These are phyloP conservation scores for Neopestalotiopsis sp. DNA, from an alignment of 2,329 filamentous ascomycete species.

Conservation along the genomic window DNA sequence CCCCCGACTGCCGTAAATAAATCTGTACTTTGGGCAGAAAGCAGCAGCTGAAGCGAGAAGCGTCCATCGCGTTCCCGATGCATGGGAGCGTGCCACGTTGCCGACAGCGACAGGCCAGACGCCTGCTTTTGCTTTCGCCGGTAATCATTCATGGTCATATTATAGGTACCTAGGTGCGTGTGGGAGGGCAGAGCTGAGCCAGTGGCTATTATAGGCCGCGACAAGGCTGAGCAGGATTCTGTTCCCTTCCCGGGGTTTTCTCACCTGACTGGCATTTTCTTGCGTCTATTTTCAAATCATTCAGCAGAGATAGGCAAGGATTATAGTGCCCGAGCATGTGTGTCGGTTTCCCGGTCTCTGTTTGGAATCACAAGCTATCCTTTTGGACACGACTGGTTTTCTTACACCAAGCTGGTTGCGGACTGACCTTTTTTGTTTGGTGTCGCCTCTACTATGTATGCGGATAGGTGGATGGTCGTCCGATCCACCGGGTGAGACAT, in stretches of 20 bases:
- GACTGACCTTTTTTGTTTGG: background rate
- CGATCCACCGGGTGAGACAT: slow-evolving; percentile 10
- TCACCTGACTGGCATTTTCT: slow-evolving; percentile 9
- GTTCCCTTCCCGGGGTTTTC: background rate
- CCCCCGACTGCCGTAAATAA: background rate
- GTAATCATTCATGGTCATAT: no score
- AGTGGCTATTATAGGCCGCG: background rate
- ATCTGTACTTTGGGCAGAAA: background rate
- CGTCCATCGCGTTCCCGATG: slow-evolving; percentile 5
- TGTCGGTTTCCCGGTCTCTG: background rate
- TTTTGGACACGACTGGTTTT: background rate
- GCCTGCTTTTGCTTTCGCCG: no score
- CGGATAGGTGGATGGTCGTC: background rate
- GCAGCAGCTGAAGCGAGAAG: slow-evolving; percentile 8
- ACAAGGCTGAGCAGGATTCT: slow-evolving; percentile 12
- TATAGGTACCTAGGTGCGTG: background rate
- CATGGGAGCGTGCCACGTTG: slow-evolving; percentile 20
- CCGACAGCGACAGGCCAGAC: slow-evolving; percentile 1
- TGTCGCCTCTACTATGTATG: background rate
- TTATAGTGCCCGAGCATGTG: background rate
- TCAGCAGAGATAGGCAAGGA: background rate
- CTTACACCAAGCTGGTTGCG: background rate
- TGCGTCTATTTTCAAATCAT: slow-evolving; percentile 14
- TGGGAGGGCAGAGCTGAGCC: background rate
- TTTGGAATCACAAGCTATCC: background rate